Conservation (phyloP, 768 basidiomycete species). For the Trametes sanguinea region DNA sequence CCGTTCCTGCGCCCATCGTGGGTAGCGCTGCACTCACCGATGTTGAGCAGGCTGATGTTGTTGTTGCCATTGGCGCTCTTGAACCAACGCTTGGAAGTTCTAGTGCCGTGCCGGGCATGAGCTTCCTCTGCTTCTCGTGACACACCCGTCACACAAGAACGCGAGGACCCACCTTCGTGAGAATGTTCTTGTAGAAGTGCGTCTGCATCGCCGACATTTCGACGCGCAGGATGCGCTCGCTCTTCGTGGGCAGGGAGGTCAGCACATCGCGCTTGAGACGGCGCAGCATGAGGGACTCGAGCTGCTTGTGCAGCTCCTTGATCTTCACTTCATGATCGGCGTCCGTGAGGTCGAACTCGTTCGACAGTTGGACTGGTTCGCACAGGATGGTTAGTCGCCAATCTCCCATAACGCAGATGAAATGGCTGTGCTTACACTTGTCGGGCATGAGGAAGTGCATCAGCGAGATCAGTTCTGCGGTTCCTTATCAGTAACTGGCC, state of each 20-base stretch:
- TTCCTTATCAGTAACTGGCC: constrained; percentile 18
- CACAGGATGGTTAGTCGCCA: constrained; percentile 6
- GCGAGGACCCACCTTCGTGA: constrained; percentile 68
- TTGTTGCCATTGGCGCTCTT: constrained; percentile 87
- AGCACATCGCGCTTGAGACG: constrained; percentile 95
- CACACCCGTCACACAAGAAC: background rate
- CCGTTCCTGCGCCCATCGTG: background rate
- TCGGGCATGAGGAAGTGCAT: constrained; percentile 99
- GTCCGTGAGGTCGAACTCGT: constrained; percentile 94
- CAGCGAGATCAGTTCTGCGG: constrained; percentile 83
- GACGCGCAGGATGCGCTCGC: constrained; percentile 94
- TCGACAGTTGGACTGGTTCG: constrained; percentile 77
- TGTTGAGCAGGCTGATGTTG: constrained; percentile 95
- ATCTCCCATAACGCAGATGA: background rate
- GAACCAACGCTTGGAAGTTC: constrained; percentile 92
- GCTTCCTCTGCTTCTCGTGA: background rate
- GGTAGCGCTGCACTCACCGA: constrained; percentile 51
- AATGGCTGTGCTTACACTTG: constrained; percentile 65
- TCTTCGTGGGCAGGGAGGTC: constrained; percentile 95
- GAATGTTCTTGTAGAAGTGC: constrained; percentile 98
- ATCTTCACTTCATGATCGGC: constrained; percentile 93
- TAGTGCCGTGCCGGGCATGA: constrained; percentile 34
- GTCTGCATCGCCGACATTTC: constrained; percentile 98
- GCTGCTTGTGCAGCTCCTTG: constrained; percentile 90
- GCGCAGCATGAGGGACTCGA: constrained; percentile 92